Conservation (phyloP, 2,329 filamentous ascomycete species). For the Fusarium denticulatum region DNA sequence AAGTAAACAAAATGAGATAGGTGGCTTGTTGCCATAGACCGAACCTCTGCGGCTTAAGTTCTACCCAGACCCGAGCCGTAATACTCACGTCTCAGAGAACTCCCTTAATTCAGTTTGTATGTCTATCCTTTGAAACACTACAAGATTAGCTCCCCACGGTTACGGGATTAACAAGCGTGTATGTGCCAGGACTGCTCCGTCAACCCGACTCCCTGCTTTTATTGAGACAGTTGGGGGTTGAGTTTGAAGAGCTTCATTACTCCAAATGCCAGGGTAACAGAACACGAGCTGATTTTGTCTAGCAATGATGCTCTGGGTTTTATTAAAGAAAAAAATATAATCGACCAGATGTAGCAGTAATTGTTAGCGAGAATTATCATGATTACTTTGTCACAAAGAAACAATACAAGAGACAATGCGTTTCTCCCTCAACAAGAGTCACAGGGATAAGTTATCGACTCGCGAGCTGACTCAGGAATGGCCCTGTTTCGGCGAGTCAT, state of each 20-base stretch:
- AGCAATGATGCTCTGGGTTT: slow-evolving; percentile 1
- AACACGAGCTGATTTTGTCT: background rate
- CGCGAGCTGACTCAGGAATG: slow-evolving; percentile 8
- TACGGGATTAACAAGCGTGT: slow-evolving; percentile 26
- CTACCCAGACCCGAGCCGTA: slow-evolving; percentile 20
- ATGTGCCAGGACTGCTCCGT: background rate
- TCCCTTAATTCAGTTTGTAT: slow-evolving; percentile 1
- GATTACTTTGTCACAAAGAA: background rate
- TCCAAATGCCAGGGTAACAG: slow-evolving; percentile 17
- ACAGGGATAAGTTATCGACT: background rate
- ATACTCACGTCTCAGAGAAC: background rate
- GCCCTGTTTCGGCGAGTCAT: background rate
- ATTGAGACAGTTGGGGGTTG: slow-evolving; percentile 21
- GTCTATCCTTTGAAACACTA: slow-evolving; percentile 17
- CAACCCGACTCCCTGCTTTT: slow-evolving; percentile 15
- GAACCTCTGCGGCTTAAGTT: slow-evolving; percentile 2
- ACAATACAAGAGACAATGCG: slow-evolving; percentile 1
- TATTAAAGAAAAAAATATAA: background rate
- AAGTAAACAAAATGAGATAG: background rate
- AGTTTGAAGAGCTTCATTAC: background rate
- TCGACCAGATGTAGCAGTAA: background rate
- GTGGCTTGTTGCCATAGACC: background rate
- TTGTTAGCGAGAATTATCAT: background rate
- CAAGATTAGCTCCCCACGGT: slow-evolving; percentile 15
- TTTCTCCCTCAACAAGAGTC: background rate